Percentiles rank a stretch among this genome's conserved stretches.
These are phyloP conservation scores for Urtica urens DNA, from an alignment of 306 rosid species.

Conservation along the genomic window DNA sequence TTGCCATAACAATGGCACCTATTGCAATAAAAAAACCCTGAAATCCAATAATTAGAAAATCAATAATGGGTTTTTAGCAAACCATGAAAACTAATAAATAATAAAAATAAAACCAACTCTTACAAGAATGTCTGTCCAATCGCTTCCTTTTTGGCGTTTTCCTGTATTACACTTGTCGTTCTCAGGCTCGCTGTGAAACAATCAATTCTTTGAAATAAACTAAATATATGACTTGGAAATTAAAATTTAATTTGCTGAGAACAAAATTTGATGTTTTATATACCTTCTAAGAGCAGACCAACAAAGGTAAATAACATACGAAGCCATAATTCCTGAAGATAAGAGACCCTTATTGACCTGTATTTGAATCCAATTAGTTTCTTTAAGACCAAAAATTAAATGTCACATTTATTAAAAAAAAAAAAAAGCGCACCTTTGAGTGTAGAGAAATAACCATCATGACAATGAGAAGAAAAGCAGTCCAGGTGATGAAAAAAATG, in stretches of 20 bases:
- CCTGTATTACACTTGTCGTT: slow-evolving; percentile 37
- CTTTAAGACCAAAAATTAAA: neutral
- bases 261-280: no score
- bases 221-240: no score
- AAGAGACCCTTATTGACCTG: slow-evolving; percentile 85
- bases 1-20: slow-evolving; percentile 66
- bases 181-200: slow-evolving; percentile 59
- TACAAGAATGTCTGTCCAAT: slow-evolving; percentile 63
- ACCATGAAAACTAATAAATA: no score
- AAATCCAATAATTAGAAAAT: no score
- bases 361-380: slow-evolving; percentile 11
- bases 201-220: neutral
- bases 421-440: slow-evolving; percentile 43
- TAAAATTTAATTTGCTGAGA: no score
- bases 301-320: slow-evolving; percentile 70
- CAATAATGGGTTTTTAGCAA: no score
- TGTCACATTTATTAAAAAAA: no score
- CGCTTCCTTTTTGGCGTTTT: slow-evolving; percentile 26
- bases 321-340: slow-evolving; percentile 90
- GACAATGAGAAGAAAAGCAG: slow-evolving; percentile 56
- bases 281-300: slow-evolving; percentile 37
- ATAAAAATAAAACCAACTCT: slow-evolving; percentile 18
- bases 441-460: slow-evolving; percentile 58
- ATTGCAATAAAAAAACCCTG: slow-evolving; percentile 76
- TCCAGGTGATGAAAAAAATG: slow-evolving; percentile 81